Base-by-base conservation (phyloP, 2,329 filamentous ascomycete genomes). In the Alternaria novae-zelandiae region DNA sequence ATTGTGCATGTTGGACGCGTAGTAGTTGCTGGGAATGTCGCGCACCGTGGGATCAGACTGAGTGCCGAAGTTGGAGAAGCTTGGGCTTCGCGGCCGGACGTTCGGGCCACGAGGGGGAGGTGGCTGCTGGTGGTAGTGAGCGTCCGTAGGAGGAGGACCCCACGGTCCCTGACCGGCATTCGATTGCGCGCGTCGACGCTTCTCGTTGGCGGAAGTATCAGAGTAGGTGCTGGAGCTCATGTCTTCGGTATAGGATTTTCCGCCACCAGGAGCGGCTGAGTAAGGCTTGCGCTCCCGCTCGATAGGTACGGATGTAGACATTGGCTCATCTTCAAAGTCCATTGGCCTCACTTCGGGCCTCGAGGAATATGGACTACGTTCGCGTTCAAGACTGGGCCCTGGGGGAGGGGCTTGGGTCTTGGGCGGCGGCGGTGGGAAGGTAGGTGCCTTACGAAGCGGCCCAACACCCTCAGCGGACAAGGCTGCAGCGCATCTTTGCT, bases 251-350 rank as follows among this genome's bases (percentile, higher is more conserved):
- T 89, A 86, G 4, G 82, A 75, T 74, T 89, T 90, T 8, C 88
- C 89, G 25, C 79, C 82, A 10, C 88, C 88, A 15, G 88, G 87
- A 23, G 86, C 85, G 1, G 85, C 86, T 25, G 80, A 82, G 70
- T 91, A 91, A 0, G 89, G 89, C 64, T 91, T 87, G 41, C 89
- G 82, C 70, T 91, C 87, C 6, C 89, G 86, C 72, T 91, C 89
- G 50, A 91, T 86, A 2, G 87, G 86, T 1, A 84, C 81, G 0
- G 82, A 74, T 0, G 83, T 77, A 1, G 80, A 75, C 2, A 74
- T 70, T 2, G 61, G 49, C 6, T 77, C 76, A 13, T 81, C 74
- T 3, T 79, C 78, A 3, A 70, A 68, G 7, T 76, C 81, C 13
- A 82, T 74, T 6, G 64, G 64, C 32, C 60, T 70, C 4, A 65